These are phyloP conservation scores for Hortaea werneckii DNA, from an alignment of 2,329 filamentous ascomycete species.

Conservation along the genomic window DNA sequence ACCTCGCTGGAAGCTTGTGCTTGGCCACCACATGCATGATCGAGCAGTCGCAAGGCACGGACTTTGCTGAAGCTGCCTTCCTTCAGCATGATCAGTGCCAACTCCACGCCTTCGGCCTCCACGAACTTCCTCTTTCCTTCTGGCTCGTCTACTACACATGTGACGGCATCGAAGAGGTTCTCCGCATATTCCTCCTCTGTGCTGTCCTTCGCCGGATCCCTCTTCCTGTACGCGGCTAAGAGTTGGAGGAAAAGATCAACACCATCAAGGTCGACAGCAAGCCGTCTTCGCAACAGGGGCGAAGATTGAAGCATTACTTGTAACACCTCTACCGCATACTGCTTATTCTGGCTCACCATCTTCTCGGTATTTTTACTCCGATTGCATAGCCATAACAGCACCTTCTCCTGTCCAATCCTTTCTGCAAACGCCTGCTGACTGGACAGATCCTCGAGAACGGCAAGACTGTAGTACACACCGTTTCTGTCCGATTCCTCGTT, in stretches of 20 bases:
- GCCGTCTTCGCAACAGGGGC: conserved; percentile 49
- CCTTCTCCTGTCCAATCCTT: conserved; percentile 58
- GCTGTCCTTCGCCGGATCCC: conserved; percentile 73
- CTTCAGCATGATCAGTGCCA: conserved; percentile 82
- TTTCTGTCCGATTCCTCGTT: conserved; percentile 59
- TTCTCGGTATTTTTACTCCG: conserved; percentile 62
- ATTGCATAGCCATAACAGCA: conserved; percentile 68
- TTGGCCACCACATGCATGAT: conserved; percentile 62
- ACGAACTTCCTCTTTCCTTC: conserved; percentile 71
- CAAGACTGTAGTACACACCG: conserved; percentile 77
- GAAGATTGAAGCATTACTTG: conserved; percentile 80
- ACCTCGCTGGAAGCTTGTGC: conserved; percentile 43
- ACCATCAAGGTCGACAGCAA: conserved; percentile 51
- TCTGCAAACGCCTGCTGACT: conserved; percentile 60
- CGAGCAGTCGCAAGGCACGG: conserved; percentile 68
- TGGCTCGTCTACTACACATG: conserved; percentile 66
- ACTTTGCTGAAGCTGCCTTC: conserved; percentile 75
- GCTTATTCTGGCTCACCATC: conserved; percentile 76
- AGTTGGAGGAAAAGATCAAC: conserved; percentile 74
- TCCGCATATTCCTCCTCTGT: conserved; percentile 93
- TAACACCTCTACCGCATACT: conserved; percentile 85
- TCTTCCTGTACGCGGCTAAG: conserved; percentile 72
- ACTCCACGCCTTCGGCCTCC: conserved; percentile 82
- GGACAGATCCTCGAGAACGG: conserved; percentile 75
- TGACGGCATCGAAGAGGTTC: conserved; percentile 80